phyloP scores from a whole-genome alignment of 2,329 filamentous ascomycete species.

The Huntiella decipiens region DNA sequence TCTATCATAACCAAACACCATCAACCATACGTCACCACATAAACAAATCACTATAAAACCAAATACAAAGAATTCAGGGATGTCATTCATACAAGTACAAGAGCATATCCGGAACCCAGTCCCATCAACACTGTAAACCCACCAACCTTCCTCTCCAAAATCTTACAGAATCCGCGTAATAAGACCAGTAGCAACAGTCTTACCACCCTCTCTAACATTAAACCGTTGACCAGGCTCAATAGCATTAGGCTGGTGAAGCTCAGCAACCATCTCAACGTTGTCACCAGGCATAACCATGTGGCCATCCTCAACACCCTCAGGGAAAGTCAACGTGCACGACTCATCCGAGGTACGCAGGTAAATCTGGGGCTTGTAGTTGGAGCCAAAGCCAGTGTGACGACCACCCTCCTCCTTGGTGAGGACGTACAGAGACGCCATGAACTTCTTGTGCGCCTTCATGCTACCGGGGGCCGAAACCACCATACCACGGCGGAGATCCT shows the following conservation, averaged over 20 bases:
- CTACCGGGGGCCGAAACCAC: conserved; percentile 68
- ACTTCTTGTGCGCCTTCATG: conserved; percentile 75
- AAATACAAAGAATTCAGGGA: no score
- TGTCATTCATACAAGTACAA: no score
- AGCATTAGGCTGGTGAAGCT: conserved; percentile 68
- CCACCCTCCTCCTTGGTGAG: conserved; percentile 96
- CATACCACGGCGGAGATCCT: conserved; percentile 91
- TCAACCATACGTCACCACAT: no score
- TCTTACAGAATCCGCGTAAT: conserved; percentile 49
- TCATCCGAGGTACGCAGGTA: conserved; percentile 85
- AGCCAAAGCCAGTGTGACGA: conserved; percentile 82
- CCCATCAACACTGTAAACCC: no score
- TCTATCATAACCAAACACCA: no score
- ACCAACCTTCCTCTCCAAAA: no score
- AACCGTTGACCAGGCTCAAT: conserved; percentile 86
- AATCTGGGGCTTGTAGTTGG: conserved; percentile 94
- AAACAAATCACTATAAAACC: no score
- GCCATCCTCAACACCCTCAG: conserved; percentile 59
- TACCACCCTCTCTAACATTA: conserved; percentile 94
- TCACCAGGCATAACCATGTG: conserved; percentile 96
- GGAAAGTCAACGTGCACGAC: conserved; percentile 63
- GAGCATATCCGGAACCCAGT: no score
- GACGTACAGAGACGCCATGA: conserved; percentile 91
- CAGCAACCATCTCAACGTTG: conserved; percentile 93
- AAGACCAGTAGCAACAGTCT: conserved; percentile 69